Evolutionary conservation across 768 basidiomycete genomes (phyloP).

Genomic region (Auricularia heimuer): DNA sequence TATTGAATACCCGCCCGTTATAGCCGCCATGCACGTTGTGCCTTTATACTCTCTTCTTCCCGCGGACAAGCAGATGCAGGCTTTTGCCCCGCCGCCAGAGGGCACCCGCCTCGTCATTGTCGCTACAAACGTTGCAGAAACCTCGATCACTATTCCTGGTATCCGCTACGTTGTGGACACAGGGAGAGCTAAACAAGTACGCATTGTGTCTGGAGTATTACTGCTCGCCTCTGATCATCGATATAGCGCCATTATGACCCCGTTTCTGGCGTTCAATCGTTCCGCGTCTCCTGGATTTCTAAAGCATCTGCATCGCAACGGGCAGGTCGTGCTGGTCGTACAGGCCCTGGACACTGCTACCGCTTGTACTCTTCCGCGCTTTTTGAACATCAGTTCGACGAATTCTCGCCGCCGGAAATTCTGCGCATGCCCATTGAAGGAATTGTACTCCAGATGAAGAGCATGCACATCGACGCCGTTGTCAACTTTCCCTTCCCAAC

Average conservation of each 20-base stretch:
- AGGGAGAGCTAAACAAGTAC: slow-evolving; percentile 88
- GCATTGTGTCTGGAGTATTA: not conserved
- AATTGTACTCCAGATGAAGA: slow-evolving; percentile 96
- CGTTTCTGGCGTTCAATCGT: slow-evolving; percentile 76
- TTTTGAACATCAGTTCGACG: slow-evolving; percentile 84
- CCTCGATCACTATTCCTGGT: slow-evolving; percentile 91
- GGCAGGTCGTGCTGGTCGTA: slow-evolving; percentile 93
- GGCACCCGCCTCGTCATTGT: slow-evolving; percentile 84
- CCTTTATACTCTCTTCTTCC: slow-evolving; percentile 89
- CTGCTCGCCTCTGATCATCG: not conserved
- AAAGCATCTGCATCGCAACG: slow-evolving; percentile 93
- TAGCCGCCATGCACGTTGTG: slow-evolving; percentile 89
- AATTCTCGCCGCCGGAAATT: slow-evolving; percentile 85
- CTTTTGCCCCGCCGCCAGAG: slow-evolving; percentile 76
- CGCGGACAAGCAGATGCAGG: slow-evolving; percentile 90
- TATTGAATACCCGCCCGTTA: not conserved
- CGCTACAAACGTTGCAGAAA: slow-evolving; percentile 94
- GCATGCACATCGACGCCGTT: slow-evolving; percentile 95
- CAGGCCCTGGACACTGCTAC: slow-evolving; percentile 97
- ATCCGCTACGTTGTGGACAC: slow-evolving; percentile 98
- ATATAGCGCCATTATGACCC: slow-evolving; percentile 73
- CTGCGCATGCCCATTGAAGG: slow-evolving; percentile 94
- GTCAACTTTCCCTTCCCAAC: slow-evolving; percentile 98
- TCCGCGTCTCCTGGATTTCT: slow-evolving; percentile 87
- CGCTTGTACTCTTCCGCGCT: slow-evolving; percentile 92